phyloP scores from a whole-genome alignment of 768 basidiomycete species.

The Boletus rubroflammeus region DNA sequence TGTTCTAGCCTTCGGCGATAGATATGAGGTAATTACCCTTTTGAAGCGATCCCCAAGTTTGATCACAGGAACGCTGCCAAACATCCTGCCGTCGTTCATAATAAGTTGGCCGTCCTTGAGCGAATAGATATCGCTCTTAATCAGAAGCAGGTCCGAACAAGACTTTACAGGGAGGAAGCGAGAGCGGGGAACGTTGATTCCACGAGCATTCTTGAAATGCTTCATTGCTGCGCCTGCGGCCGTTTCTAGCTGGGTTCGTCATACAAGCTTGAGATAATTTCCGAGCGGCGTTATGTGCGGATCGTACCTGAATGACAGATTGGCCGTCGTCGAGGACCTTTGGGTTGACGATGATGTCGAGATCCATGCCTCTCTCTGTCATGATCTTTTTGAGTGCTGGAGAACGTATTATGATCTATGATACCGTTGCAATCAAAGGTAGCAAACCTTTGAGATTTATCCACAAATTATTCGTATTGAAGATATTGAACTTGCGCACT shows the following conservation, averaged over 20 bases:
- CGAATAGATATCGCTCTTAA: constrained; percentile 92
- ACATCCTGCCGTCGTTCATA: constrained; percentile 80
- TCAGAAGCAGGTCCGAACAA: constrained; percentile 83
- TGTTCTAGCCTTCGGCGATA: background rate
- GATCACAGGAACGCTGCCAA: constrained; percentile 88
- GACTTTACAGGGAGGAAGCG: constrained; percentile 92
- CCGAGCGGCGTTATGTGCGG: background rate
- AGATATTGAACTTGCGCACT: constrained; percentile 91
- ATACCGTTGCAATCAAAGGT: background rate
- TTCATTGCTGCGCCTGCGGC: constrained; percentile 94
- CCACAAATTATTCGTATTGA: constrained; percentile 86
- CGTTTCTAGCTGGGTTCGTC: constrained; percentile 61
- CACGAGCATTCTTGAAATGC: constrained; percentile 88
- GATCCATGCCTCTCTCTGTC: constrained; percentile 80
- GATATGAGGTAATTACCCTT: constrained; percentile 51
- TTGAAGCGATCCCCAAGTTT: constrained; percentile 97
- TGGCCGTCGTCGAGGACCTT: constrained; percentile 85
- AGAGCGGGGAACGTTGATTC: constrained; percentile 90
- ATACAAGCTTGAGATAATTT: constrained; percentile 1
- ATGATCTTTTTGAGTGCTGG: constrained; percentile 86
- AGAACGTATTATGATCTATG: background rate
- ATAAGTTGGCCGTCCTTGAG: constrained; percentile 84
- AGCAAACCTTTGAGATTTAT: constrained; percentile 69
- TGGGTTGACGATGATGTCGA: constrained; percentile 94
- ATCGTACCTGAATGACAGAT: constrained; percentile 68